Base-by-base conservation (phyloP, 2,329 filamentous ascomycete genomes). In the Fusarium clavum region DNA sequence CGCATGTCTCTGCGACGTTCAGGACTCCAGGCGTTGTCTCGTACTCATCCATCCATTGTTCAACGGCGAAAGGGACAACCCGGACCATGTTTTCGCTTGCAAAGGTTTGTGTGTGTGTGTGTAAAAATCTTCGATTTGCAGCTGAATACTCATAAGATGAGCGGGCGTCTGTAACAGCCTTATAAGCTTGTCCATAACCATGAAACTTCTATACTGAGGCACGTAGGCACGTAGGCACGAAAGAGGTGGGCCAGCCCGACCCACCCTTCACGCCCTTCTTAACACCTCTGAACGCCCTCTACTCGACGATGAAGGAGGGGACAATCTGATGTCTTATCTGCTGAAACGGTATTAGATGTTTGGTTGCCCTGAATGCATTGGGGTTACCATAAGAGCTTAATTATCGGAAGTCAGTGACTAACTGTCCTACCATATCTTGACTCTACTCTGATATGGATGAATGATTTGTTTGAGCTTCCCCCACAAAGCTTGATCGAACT, bases 1-100 rank as follows among this genome's bases (percentile, higher is more conserved):
- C 91, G 76, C 92, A 95, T 1, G 92, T 95, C 79, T 95, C 92
- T 61, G 92, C 91, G 51, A 95, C 87, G 78, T 97, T 94, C 78
- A 90, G 77, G 4, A 87, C 84, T 8, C 83, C 83, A 0, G 86
- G 85, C 5, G 84, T 88, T 11, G 73, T 83, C 76, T 90, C 87
- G 69, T 88, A 88, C 57, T 82, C 80, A 78, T 89, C 86, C 87
- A 91, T 90, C 88, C 88, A 91, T 79, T 88, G 79, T 81, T 97
- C 93, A 11, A 96, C 92, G 18, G 87, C 85, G 75, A 94, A 94
- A 2, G 69, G 83, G 22, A 85, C 81, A 67, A 92, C 86, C 51
- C 85, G 81, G 34, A 88, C 87, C 87, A 90, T 89, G 10, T 56
- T 58, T 29, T 8, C 22, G 13, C 14, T 20, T 14, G 6, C 10